Evolutionary conservation across 2,329 filamentous ascomycete species (phyloP).

Genomic region (Aspergillus brunneoviolaceus): DNA sequence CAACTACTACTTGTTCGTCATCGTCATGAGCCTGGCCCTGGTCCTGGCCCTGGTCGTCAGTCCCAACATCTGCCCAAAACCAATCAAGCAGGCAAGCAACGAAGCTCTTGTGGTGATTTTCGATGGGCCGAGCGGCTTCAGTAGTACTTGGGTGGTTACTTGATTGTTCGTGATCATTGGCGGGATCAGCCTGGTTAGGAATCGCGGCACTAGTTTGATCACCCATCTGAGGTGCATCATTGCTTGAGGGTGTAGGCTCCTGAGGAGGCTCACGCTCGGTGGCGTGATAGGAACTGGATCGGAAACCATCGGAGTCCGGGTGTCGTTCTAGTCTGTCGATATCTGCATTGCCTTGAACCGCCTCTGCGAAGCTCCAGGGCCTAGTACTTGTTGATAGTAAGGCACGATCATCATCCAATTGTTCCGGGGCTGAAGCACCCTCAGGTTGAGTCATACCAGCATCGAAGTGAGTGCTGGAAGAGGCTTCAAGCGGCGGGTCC

Average conservation of each 20-base stretch:
- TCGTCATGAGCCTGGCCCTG: conserved; percentile 49
- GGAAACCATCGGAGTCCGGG: background rate
- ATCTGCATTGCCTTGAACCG: background rate
- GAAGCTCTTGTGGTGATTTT: conserved; percentile 21
- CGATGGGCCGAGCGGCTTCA: conserved; percentile 12
- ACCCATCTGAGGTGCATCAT: background rate
- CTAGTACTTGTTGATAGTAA: background rate
- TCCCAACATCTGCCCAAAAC: conserved; percentile 47
- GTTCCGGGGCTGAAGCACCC: background rate
- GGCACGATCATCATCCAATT: background rate
- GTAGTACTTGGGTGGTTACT: conserved; percentile 3
- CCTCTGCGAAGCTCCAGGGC: background rate
- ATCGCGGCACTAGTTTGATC: background rate
- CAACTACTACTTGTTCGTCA: conserved; percentile 61
- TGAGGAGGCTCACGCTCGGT: background rate
- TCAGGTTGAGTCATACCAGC: background rate
- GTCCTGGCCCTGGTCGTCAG: conserved; percentile 35
- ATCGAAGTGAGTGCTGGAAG: background rate
- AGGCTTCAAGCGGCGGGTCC: conserved; percentile 7
- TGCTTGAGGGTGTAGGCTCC: background rate
- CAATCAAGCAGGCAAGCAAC: conserved; percentile 38
- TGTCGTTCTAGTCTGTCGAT: background rate
- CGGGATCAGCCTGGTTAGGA: background rate
- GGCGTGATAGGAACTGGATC: background rate
- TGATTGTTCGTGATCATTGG: background rate